phyloP scores from a whole-genome alignment of 305 asterid genomes.

The Fraxinus paxiana region DNA sequence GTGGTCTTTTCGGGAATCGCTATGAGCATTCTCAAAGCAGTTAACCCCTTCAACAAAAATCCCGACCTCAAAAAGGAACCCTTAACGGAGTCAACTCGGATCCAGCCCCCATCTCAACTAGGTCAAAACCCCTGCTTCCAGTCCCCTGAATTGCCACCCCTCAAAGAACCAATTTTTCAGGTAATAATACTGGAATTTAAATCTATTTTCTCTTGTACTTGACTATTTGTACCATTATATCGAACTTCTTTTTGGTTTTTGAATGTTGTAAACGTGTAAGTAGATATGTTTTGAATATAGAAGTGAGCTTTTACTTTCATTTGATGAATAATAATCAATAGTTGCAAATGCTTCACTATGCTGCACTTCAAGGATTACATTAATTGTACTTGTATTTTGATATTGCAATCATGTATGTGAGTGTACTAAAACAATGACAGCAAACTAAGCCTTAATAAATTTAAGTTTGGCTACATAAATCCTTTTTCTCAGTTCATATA shows the following conservation, averaged over 20 bases:
- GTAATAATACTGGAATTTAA: not conserved
- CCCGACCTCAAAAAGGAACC: constrained; percentile 17
- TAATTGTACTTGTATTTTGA: not conserved
- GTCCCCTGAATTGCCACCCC: constrained; percentile 11
- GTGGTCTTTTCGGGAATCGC: constrained; percentile 40
- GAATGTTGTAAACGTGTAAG: not conserved
- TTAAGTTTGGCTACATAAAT: not conserved
- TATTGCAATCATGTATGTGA: not conserved
- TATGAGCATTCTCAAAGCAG: constrained; percentile 37
- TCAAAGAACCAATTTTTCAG: constrained; percentile 12
- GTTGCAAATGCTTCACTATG: not conserved
- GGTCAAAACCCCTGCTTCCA: constrained; percentile 13
- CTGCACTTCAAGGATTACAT: not conserved
- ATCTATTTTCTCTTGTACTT: not conserved
- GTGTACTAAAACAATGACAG: not conserved
- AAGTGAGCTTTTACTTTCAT: not conserved
- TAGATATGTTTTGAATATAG: not conserved
- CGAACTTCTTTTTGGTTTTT: not conserved
- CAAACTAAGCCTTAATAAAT: not conserved
- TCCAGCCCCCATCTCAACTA: not conserved
- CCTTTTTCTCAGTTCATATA: not conserved
- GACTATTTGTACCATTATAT: not conserved
- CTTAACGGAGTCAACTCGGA: constrained; percentile 18
- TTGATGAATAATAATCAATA: not conserved
- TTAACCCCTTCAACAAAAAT: constrained; percentile 30